Base-by-base conservation (phyloP, 2,329 filamentous ascomycete species). In the Polychaeton citri region DNA sequence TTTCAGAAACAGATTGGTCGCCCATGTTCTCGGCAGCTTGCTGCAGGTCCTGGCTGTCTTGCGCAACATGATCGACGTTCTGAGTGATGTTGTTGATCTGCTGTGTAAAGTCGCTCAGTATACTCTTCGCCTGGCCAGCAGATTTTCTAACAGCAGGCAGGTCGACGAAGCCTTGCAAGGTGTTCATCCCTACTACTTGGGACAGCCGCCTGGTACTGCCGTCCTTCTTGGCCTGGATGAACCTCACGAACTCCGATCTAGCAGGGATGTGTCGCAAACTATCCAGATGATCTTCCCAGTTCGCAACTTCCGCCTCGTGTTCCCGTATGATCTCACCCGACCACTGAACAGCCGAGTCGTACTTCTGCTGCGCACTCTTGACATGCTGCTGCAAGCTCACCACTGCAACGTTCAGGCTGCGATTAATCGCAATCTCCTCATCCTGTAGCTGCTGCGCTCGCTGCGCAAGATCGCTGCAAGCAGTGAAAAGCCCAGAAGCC, bases 331-430 rank as follows among this genome's bases (percentile, higher is more conserved):
- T 68, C 8, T 75, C 74, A 12, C 71, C 68, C 8, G 76, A 71
- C 81, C 81, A 87, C 45, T 73, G 72, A 58, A 76, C 77, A 19
- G 81, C 61, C 38, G 81, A 76, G n/a, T 64, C 62, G 49, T 80
- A 79, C 53, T 81, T 85, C 39, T 76, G 72, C 50, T 86, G 78
- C 42, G 85, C 68, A 30, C 69, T 71, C 44, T 74, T 78, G 37
- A 87, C 71, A 53, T 84, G 82, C 13, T 76, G 72, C 49, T 86
- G 78, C 38, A 88, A 70, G 50, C 95, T 98, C 43, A 80, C 78
- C 16, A 94, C 76, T 5, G 88, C 90, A 18, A 90, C 83, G 43
- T 84, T 78, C 33, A 92, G 71, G 39, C 81, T 87, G 42, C 79
- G 76, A 52, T 84, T 69, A 56, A 93, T 86, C 35, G 82, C 74